phyloP scores from a whole-genome alignment of 2,329 filamentous ascomycete genomes.

The Amesomyces nigricolor region DNA sequence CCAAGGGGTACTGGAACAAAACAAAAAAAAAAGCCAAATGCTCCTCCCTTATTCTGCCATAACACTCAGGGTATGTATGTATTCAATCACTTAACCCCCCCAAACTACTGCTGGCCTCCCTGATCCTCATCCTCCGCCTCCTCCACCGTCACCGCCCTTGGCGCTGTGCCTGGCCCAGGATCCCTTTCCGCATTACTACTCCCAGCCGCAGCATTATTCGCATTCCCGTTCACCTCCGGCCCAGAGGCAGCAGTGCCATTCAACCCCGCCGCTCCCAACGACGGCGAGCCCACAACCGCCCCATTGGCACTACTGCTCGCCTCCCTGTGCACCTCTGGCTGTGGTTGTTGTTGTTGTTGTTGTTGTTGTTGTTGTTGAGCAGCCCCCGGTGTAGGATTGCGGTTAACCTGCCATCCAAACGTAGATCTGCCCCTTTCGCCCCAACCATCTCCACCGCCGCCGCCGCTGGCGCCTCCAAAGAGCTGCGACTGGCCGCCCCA shows the following conservation, averaged over 20 bases:
- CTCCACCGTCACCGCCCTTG: constrained; percentile 39
- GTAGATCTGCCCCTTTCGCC: constrained; percentile 18
- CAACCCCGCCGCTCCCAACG: background rate
- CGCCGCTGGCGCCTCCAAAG: constrained; percentile 31
- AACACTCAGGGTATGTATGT: background rate
- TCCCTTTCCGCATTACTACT: constrained; percentile 12
- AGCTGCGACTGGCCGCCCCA: constrained; percentile 49
- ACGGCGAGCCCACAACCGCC: background rate
- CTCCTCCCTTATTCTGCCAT: background rate
- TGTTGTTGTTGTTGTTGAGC: too few relatives aligned
- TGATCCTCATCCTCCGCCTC: constrained; percentile 40
- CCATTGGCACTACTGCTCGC: background rate
- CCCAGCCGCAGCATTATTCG: background rate
- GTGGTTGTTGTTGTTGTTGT: background rate
- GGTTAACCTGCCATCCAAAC: constrained; percentile 22
- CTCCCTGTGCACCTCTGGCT: constrained; percentile 13
- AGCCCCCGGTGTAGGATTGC: background rate
- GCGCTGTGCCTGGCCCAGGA: constrained; percentile 33
- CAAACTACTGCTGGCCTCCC: constrained; percentile 23
- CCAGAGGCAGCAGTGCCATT: constrained; percentile 1
- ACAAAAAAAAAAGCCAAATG: background rate
- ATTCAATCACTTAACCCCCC: background rate
- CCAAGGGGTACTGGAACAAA: background rate
- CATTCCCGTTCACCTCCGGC: background rate
- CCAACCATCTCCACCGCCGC: too few relatives aligned